Conservation (phyloP, 2,329 filamentous ascomycete genomes). For the Raffaelea ambrosiae region DNA sequence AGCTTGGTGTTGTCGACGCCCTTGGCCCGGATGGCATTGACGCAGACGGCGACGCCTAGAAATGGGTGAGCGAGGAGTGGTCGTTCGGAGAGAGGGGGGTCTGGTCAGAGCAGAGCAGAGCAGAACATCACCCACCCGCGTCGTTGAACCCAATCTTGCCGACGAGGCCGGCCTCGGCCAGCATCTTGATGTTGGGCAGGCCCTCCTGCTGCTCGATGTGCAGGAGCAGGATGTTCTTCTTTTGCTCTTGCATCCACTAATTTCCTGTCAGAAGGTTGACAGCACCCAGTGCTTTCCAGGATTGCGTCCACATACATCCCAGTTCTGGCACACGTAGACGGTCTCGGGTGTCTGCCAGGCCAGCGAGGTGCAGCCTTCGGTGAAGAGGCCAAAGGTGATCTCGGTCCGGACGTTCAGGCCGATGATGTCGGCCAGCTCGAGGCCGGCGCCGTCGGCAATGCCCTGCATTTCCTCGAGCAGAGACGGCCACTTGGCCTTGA, state of each 20-base stretch:
- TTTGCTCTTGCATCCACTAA: conserved; percentile 9
- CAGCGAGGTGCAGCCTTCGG: conserved; percentile 48
- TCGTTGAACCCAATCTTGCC: conserved; percentile 59
- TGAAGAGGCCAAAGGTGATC: conserved; percentile 47
- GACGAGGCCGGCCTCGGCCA: conserved; percentile 52
- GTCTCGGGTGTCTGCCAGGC: conserved; percentile 28
- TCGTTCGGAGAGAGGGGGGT: too few relatives aligned
- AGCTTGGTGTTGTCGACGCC: conserved; percentile 42
- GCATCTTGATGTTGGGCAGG: conserved; percentile 39
- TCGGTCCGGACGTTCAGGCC: conserved; percentile 50
- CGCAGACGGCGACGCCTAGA: conserved; percentile 46
- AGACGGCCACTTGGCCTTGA: conserved; percentile 1
- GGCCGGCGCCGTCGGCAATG: conserved; percentile 39
- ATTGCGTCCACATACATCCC: conserved; percentile 29
- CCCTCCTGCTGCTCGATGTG: conserved; percentile 10
- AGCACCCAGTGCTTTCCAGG: background rate
- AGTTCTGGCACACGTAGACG: conserved; percentile 46
- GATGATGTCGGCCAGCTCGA: conserved; percentile 41
- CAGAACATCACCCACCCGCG: too few relatives aligned
- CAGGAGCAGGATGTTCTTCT: background rate
- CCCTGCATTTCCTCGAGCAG: conserved; percentile 35
- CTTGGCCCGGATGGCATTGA: conserved; percentile 53
- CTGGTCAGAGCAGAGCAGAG: too few relatives aligned
- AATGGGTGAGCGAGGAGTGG: too few relatives aligned
- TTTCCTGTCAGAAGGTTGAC: conserved; percentile 7